Percentiles rank a stretch among this genome's conserved stretches.
phyloP scores from a whole-genome alignment of 202 grass and related monocot genomes.

The Zoysia matrella region DNA sequence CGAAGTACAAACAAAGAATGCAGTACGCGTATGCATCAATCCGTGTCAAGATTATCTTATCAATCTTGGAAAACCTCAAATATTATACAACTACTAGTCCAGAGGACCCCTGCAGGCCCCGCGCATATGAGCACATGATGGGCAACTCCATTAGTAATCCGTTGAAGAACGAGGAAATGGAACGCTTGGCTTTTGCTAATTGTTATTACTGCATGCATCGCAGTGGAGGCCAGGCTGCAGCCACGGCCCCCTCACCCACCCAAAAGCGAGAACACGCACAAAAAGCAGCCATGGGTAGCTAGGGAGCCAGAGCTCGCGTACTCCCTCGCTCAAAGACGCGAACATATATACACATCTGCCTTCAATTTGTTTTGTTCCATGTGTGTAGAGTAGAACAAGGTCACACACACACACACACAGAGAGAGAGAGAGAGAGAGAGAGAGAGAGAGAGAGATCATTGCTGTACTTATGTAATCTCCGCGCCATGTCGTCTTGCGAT shows the following conservation, averaged over 20 bases:
- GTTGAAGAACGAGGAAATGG: conserved; percentile 46
- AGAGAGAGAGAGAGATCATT: not conserved
- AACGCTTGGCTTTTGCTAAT: no score
- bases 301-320: not conserved
- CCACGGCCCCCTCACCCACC: not conserved
- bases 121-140: conserved; percentile 47
- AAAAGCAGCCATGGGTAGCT: conserved; percentile 22
- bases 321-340: not conserved
- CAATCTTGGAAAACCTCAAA: not conserved
- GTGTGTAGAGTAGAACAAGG: not conserved
- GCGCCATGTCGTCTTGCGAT: conserved; percentile 4
- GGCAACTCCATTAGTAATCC: conserved; percentile 28
- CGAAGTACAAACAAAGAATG: conserved; percentile 5
- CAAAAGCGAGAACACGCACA: conserved; percentile 41
- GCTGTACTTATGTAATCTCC: not conserved
- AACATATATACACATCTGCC: not conserved
- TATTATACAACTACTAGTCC: not conserved
- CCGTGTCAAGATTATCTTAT: not conserved
- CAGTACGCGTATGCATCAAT: not conserved
- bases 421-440: not conserved
- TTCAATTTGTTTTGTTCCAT: conserved; percentile 37
- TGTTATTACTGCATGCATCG: no score
- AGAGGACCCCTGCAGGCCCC: not conserved
- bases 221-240: no score
- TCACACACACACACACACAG: no score